phyloP scores from a whole-genome alignment of 1,284 basidiomycete species.

The Ustilago xerochloae region DNA sequence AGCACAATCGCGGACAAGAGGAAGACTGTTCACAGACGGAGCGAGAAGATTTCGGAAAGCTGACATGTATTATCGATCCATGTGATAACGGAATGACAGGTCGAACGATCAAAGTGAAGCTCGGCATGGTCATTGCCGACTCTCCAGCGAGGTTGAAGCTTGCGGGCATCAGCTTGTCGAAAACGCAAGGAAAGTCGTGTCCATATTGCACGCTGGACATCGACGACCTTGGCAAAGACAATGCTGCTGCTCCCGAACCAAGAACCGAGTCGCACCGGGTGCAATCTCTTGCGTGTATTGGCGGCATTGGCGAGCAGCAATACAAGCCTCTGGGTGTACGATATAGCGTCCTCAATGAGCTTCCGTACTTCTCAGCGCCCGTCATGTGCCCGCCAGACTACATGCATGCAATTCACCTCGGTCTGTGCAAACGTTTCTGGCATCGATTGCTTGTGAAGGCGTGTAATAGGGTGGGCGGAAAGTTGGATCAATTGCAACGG shows the following conservation, averaged over 20 bases:
- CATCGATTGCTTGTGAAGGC: slow-evolving; percentile 1
- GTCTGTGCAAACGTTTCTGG: slow-evolving; percentile 14
- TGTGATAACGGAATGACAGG: neutral
- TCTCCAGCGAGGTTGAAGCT: slow-evolving; percentile 1
- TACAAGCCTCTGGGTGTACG: neutral
- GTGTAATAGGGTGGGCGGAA: neutral
- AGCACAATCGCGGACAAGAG: too few relatives aligned
- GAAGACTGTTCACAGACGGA: too few relatives aligned
- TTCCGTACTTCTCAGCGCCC: slow-evolving; percentile 2
- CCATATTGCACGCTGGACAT: too few relatives aligned
- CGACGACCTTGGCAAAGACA: too few relatives aligned
- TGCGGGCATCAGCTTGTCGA: neutral
- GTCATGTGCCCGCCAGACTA: neutral
- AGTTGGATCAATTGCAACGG: neutral
- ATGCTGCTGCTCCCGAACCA: too few relatives aligned
- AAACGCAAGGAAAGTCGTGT: too few relatives aligned
- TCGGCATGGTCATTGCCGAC: slow-evolving; percentile 6
- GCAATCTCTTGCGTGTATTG: too few relatives aligned
- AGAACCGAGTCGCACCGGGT: too few relatives aligned
- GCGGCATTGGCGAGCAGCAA: too few relatives aligned
- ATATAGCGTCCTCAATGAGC: neutral
- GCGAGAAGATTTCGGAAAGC: too few relatives aligned
- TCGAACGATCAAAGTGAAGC: neutral
- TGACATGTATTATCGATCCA: too few relatives aligned
- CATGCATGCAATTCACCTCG: slow-evolving; percentile 15